phyloP scores from a whole-genome alignment of 2,329 filamentous ascomycete genomes.

The Pyrenophora tritici-repentis region DNA sequence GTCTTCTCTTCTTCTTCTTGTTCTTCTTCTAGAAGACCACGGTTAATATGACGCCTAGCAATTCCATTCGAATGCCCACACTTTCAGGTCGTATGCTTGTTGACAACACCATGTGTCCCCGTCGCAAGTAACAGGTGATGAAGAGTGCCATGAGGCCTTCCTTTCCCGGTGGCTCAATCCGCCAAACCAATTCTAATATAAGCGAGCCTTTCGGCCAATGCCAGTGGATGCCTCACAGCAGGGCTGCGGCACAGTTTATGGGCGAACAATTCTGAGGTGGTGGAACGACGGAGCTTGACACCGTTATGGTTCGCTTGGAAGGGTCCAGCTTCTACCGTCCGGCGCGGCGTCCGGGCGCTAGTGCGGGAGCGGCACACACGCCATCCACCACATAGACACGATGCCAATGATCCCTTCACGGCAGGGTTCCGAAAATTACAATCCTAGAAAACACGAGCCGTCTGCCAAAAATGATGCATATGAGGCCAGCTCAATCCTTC shows the following conservation, averaged over 20 bases:
- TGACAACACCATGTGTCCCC: background rate
- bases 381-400: background rate
- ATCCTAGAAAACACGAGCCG: background rate
- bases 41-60: too few species aligned
- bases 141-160: background rate
- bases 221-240: slow-evolving; percentile 1
- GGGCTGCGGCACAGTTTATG: slow-evolving; percentile 4
- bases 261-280: background rate
- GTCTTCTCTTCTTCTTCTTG: background rate
- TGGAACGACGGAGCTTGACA: slow-evolving; percentile 1
- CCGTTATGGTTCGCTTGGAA: slow-evolving; percentile 4
- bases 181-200: background rate
- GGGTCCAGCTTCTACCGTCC: background rate
- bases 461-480: background rate
- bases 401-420: background rate
- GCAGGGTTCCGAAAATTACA: background rate
- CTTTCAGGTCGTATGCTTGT: background rate
- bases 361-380: slow-evolving; percentile 2
- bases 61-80: background rate
- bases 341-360: background rate
- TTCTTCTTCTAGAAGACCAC: background rate
- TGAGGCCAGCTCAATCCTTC: slow-evolving; percentile 1
- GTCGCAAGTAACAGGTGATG: background rate
- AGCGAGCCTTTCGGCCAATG: slow-evolving; percentile 8
- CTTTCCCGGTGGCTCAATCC: slow-evolving; percentile 8